Evolutionary conservation across 192 early-diverging fungal species (phyloP).

Genomic region (Coemansia asiatica): DNA sequence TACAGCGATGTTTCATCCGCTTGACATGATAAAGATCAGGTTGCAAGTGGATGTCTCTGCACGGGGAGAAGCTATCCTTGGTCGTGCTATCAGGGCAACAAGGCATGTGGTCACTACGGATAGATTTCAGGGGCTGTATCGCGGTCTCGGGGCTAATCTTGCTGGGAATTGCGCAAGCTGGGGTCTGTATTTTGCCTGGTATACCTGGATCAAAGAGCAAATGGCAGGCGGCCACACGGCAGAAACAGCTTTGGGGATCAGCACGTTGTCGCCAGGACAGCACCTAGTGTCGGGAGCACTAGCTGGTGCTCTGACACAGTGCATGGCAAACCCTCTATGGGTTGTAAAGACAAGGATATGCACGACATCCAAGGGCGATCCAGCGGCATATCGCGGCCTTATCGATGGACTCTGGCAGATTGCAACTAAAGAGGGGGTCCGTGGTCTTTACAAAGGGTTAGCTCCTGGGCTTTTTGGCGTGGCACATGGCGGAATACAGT

Average conservation of each 20-base stretch:
- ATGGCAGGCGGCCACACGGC: conserved; percentile 46
- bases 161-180: conserved; percentile 88
- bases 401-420: conserved; percentile 63
- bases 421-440: conserved; percentile 64
- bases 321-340: conserved; percentile 79
- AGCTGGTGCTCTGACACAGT: conserved; percentile 72
- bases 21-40: conserved; percentile 93
- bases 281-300: conserved; percentile 78
- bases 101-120: conserved; percentile 59
- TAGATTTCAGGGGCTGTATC: conserved; percentile 77
- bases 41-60: conserved; percentile 75
- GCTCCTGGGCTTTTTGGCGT: conserved; percentile 88
- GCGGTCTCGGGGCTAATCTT: conserved; percentile 87
- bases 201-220: conserved; percentile 55
- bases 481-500: conserved; percentile 96
- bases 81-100: conserved; percentile 68
- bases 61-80: conserved; percentile 56
- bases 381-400: conserved; percentile 66
- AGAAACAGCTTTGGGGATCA: conserved; percentile 48
- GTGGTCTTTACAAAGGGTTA: conserved; percentile 78
- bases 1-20: conserved; percentile 80
- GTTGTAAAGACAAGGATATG: conserved; percentile 85
- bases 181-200: conserved; percentile 98
- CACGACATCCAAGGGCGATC: conserved; percentile 60
- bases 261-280: conserved; percentile 68